phyloP scores from a whole-genome alignment of 345 rosid genomes.

The Arabis hirsuta region DNA sequence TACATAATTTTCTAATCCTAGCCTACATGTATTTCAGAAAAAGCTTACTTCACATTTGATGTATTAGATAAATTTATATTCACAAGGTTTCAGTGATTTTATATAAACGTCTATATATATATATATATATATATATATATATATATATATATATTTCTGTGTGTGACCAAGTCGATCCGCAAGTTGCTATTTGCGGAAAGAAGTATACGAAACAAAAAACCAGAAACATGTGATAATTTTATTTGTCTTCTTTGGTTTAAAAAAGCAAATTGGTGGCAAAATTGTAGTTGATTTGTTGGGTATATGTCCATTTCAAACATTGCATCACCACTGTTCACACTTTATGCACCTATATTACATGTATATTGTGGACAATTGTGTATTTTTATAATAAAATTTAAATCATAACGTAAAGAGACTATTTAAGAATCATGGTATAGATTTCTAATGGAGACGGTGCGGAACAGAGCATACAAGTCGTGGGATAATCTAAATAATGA shows the following conservation, averaged over 20 bases:
- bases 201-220: conserved; percentile 6
- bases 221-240: conserved; percentile 30
- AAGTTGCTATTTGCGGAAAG: conserved; percentile 14
- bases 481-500: too few relatives aligned
- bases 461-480: too few relatives aligned
- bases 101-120: not conserved
- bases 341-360: conserved; percentile 23
- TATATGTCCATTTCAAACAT: conserved; percentile 36
- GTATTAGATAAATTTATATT: not conserved
- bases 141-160: not conserved
- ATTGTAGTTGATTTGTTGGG: conserved; percentile 30
- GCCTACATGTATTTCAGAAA: too few relatives aligned
- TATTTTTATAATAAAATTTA: conserved; percentile 1
- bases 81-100: not conserved
- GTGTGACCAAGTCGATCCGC: conserved; percentile 21
- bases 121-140: not conserved
- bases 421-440: too few relatives aligned
- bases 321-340: conserved; percentile 39
- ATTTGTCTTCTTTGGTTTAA: conserved; percentile 13
- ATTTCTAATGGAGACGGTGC: too few relatives aligned
- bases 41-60: not conserved
- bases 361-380: conserved; percentile 14
- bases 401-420: not conserved
- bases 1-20: too few relatives aligned
- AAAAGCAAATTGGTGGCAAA: conserved; percentile 20